Percentiles rank a stretch among this genome's conserved stretches.
Evolutionary conservation across 2,329 filamentous ascomycete species (phyloP).

Genomic region (Trematosphaeria pertusa): DNA sequence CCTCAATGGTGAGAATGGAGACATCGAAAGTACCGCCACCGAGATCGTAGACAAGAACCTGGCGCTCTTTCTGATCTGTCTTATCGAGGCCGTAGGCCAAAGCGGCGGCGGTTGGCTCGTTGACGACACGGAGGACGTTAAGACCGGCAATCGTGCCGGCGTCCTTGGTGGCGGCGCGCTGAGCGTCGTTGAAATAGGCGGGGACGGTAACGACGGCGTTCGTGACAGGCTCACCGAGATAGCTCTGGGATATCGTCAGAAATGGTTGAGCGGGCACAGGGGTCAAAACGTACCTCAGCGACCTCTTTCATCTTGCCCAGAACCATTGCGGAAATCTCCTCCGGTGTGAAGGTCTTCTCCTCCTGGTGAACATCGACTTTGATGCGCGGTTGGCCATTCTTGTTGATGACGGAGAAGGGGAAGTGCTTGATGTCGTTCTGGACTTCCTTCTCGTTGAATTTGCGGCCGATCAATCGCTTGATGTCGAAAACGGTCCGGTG

Average conservation of each 20-base stretch:
- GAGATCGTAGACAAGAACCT: constrained; percentile 52
- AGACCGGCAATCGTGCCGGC: constrained; percentile 90
- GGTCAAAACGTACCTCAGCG: constrained; percentile 2
- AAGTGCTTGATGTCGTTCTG: constrained; percentile 97
- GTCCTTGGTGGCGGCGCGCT: constrained; percentile 96
- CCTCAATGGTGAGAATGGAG: constrained; percentile 82
- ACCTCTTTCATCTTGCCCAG: too few relatives aligned
- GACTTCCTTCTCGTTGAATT: constrained; percentile 69
- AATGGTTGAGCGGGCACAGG: too few relatives aligned
- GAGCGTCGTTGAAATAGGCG: constrained; percentile 98
- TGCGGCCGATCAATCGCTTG: constrained; percentile 61
- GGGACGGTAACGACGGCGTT: constrained; percentile 93
- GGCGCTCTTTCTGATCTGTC: constrained; percentile 48
- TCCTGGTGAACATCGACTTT: constrained; percentile 72
- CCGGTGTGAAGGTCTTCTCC: constrained; percentile 77
- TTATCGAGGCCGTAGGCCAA: constrained; percentile 83
- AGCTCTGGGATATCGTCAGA: too few relatives aligned
- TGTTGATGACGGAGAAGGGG: constrained; percentile 91
- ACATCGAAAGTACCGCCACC: constrained; percentile 54
- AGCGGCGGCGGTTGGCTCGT: constrained; percentile 94
- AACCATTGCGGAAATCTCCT: constrained; percentile 83
- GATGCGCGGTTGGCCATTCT: constrained; percentile 88
- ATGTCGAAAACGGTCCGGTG: constrained; percentile 57
- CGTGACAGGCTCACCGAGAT: constrained; percentile 81
- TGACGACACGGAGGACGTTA: constrained; percentile 94